Evolutionary conservation across 306 rosid species (phyloP), one percentile per base, ranked within the genome.

Genomic region (Acmispon strigosus): DNA sequence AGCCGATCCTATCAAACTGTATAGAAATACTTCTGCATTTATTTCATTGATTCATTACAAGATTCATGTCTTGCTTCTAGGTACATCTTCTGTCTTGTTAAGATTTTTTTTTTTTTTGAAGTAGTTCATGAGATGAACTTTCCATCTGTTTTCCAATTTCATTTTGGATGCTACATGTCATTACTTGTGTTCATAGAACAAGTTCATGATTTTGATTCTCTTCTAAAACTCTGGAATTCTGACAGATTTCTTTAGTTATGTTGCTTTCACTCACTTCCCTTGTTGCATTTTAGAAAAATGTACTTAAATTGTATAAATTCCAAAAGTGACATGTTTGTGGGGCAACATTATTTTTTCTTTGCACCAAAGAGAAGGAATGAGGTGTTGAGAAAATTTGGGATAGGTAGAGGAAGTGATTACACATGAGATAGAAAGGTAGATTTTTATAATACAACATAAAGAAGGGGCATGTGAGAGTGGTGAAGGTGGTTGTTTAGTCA

Each of bases 401-500:
- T 32, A 32, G 85, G 75, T 77, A 77, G 48, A 50, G 53, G 57
- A 85, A 81, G 86, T 59, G 45, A 82, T 64, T 32, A 80, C 59
- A 80, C 59, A 69, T 44, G 73, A 64, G 65, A 66, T 55, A 63
- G 76, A 79, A 78, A 55, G 84, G 63, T 37, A 76, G 74, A 66
- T 80, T 84, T 84, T 78, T 79, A 70, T 76, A 76, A 78, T 66
- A 81, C 65, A 79, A 79, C 76, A 78, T 62, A 84, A 86, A 81
- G 81, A 84, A 60, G 8, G 27, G 79, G 84, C 87, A 88, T 86
- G 89, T 80, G 86, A 84, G 79, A 32, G 37, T 32, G 37, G 68
- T 58, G 41, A 81, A 92, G 93, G 94, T 86, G 92, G 94, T 89
- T 89, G 96, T 92, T 89, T 86, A 89, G 98, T 92, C 98, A 89